phyloP scores from a whole-genome alignment of 2,329 filamentous ascomycete genomes.

The Cytospora piceicola region DNA sequence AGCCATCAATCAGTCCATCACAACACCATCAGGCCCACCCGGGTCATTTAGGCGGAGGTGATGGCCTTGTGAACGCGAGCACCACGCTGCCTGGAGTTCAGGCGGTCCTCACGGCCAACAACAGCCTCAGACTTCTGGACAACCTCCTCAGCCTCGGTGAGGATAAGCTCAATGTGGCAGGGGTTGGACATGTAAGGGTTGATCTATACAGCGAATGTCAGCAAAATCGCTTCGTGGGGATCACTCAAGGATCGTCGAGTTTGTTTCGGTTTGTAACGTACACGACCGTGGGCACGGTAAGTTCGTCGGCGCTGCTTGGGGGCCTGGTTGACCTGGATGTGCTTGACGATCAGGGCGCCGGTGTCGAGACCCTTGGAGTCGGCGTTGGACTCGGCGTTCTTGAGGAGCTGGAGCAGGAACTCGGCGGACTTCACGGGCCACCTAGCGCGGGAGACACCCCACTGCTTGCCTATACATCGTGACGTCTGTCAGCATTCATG shows the following conservation, averaged over 20 bases:
- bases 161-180: slow-evolving; percentile 99
- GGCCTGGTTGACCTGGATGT: slow-evolving; percentile 99
- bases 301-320: slow-evolving; percentile 99
- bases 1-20: slow-evolving; percentile 44
- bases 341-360: slow-evolving; percentile 96
- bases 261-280: slow-evolving; percentile 60
- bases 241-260: neutral
- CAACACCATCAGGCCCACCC: slow-evolving; percentile 31
- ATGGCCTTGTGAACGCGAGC: slow-evolving; percentile 66
- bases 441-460: slow-evolving; percentile 96
- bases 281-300: slow-evolving; percentile 99
- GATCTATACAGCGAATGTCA: slow-evolving; percentile 67
- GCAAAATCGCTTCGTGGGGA: slow-evolving; percentile 11
- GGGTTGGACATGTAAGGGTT: slow-evolving; percentile 99
- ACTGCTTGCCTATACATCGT: slow-evolving; percentile 81
- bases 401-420: slow-evolving; percentile 95
- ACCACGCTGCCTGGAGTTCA: slow-evolving; percentile 93
- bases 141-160: slow-evolving; percentile 95
- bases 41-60: slow-evolving; percentile 60
- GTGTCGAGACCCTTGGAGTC: slow-evolving; percentile 98
- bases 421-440: slow-evolving; percentile 99
- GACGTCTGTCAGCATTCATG: slow-evolving; percentile 8
- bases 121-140: slow-evolving; percentile 84
- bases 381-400: slow-evolving; percentile 96
- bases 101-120: slow-evolving; percentile 66